A percentile compares a stretch with the other conserved stretches of the same genome.
Evolutionary conservation across 352 stramenopile species (phyloP).

Genomic region (Globisporangium nunn): DNA sequence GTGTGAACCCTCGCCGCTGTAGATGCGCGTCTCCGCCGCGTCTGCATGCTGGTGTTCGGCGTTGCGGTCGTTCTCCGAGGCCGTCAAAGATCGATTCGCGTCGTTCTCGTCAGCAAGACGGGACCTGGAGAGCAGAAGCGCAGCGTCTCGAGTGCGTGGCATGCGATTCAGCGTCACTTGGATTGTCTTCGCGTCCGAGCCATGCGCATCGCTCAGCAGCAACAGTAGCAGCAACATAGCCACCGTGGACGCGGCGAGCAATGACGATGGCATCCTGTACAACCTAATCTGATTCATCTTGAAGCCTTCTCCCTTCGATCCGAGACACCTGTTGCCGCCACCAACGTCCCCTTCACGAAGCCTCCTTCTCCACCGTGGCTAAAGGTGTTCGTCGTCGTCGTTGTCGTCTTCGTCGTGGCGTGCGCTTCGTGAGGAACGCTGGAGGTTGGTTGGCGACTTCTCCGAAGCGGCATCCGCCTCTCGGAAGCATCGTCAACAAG

Average conservation of each 20-base stretch:
- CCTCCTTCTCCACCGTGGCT: neutral
- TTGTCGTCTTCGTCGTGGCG: neutral
- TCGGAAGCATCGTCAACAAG: no score
- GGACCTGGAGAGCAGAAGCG: conserved; percentile 1
- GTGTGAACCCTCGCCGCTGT: conserved; percentile 53
- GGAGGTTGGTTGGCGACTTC: neutral
- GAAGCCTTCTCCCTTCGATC: neutral
- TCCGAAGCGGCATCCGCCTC: neutral
- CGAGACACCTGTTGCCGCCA: no score
- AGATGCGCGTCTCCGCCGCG: conserved; percentile 13
- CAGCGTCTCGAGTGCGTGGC: neutral
- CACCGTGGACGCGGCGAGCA: conserved; percentile 1
- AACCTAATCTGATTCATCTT: neutral
- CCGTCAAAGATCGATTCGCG: neutral
- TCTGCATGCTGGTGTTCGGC: neutral
- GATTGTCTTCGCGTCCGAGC: neutral
- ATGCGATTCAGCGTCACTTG: conserved; percentile 8
- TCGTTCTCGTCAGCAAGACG: neutral
- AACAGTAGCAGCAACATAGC: neutral
- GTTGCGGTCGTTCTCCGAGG: neutral
- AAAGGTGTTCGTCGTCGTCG: neutral
- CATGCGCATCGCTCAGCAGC: neutral
- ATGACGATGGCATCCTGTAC: neutral
- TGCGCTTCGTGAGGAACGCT: neutral
- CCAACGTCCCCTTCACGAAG: no score